Evolutionary conservation across 2,329 filamentous ascomycete species (phyloP).

Genomic region (Daldinia sp.): DNA sequence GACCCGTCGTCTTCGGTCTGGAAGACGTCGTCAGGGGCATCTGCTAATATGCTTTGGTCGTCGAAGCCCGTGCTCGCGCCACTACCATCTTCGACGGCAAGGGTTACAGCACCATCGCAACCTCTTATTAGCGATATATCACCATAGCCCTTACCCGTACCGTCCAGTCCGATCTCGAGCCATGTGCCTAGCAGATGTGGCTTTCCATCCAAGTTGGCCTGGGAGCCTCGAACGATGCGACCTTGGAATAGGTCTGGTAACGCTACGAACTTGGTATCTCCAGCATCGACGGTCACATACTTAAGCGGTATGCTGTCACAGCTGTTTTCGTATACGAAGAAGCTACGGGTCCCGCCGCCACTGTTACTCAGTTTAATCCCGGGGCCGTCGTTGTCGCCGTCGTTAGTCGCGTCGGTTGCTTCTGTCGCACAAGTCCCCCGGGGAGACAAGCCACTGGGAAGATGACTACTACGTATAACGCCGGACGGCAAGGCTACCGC

Average conservation of each 20-base stretch:
- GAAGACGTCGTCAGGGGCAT: background rate
- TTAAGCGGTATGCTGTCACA: slow-evolving; percentile 31
- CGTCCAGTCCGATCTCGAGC: slow-evolving; percentile 31
- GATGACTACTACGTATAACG: background rate
- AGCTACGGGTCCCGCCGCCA: slow-evolving; percentile 23
- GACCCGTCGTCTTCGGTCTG: background rate
- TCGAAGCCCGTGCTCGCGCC: slow-evolving; percentile 24
- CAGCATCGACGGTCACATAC: slow-evolving; percentile 16
- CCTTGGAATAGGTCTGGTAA: slow-evolving; percentile 31
- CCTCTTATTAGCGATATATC: slow-evolving; percentile 37
- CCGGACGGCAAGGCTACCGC: slow-evolving; percentile 14
- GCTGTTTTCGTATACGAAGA: slow-evolving; percentile 35
- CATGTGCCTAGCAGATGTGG: slow-evolving; percentile 30
- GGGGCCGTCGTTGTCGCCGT: slow-evolving; percentile 7
- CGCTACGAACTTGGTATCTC: slow-evolving; percentile 21
- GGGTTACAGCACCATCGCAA: slow-evolving; percentile 30
- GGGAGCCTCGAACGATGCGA: slow-evolving; percentile 31
- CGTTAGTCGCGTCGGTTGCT: background rate
- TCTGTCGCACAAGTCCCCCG: slow-evolving; percentile 5
- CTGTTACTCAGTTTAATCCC: slow-evolving; percentile 28
- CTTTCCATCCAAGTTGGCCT: slow-evolving; percentile 25
- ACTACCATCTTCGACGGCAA: slow-evolving; percentile 15
- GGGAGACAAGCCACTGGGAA: background rate
- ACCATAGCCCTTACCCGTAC: slow-evolving; percentile 10
- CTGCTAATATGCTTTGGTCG: background rate